phyloP scores from a whole-genome alignment of 1,139 yeast genomes.

The Blastobotrys proliferans region DNA sequence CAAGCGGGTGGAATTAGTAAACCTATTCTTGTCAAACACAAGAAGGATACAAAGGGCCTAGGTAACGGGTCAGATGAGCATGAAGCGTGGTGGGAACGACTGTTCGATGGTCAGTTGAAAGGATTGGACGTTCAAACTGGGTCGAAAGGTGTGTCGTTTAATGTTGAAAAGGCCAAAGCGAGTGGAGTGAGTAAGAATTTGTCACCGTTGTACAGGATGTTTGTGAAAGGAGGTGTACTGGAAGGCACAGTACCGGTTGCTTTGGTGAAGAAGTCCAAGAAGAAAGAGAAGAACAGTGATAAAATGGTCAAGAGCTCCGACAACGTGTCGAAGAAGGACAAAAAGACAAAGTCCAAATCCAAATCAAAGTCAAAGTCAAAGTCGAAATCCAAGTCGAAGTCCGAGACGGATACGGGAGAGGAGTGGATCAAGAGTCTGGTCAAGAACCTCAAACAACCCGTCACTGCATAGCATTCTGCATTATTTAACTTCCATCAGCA shows the following conservation, averaged over 20 bases:
- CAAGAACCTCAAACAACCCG: slow-evolving; percentile 12
- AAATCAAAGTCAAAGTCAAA: slow-evolving; percentile 19
- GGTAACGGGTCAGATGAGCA: slow-evolving; percentile 67
- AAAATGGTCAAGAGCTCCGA: slow-evolving; percentile 23
- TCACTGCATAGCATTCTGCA: slow-evolving; percentile 11
- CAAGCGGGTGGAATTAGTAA: slow-evolving; percentile 73
- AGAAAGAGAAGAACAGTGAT: slow-evolving; percentile 22
- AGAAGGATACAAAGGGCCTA: slow-evolving; percentile 84
- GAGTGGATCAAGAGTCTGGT: slow-evolving; percentile 17
- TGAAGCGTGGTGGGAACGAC: slow-evolving; percentile 96
- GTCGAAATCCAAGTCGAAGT: background rate
- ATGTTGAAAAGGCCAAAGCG: slow-evolving; percentile 32
- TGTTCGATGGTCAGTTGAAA: slow-evolving; percentile 90
- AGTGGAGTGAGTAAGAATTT: slow-evolving; percentile 36
- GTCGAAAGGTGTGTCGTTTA: slow-evolving; percentile 35
- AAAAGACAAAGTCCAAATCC: slow-evolving; percentile 24
- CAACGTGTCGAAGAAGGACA: slow-evolving; percentile 14
- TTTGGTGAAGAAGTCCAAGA: slow-evolving; percentile 41
- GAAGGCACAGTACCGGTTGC: too few relatives aligned
- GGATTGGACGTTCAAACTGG: slow-evolving; percentile 57
- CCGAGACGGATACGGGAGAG: slow-evolving; percentile 12
- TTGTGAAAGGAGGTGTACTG: slow-evolving; percentile 81
- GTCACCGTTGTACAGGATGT: slow-evolving; percentile 52
- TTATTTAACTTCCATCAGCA: background rate
- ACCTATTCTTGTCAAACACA: slow-evolving; percentile 86